Conservation (phyloP, 2,329 filamentous ascomycete genomes). For the Neonectria neomacrospora region DNA sequence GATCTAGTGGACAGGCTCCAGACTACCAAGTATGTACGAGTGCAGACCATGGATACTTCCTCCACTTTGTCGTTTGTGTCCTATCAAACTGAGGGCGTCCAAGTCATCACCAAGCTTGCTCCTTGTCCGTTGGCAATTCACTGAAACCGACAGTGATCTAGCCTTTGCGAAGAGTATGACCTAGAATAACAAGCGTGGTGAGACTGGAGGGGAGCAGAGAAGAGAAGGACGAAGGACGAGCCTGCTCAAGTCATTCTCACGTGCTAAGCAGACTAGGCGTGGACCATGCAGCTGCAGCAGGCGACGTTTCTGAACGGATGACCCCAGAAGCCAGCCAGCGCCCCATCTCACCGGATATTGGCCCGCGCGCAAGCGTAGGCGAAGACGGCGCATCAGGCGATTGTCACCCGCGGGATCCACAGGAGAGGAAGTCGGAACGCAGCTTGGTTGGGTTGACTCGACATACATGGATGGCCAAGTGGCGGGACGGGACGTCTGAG, state of each 20-base stretch:
- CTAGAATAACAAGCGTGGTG: constrained; percentile 11
- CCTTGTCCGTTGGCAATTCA: constrained; percentile 12
- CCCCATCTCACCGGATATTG: constrained; percentile 11
- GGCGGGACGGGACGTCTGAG: background rate
- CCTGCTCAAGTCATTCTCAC: constrained; percentile 13
- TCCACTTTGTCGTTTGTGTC: constrained; percentile 3
- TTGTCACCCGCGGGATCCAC: constrained; percentile 9
- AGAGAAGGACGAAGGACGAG: constrained; percentile 6
- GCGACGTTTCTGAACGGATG: constrained; percentile 9
- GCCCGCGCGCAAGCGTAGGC: constrained; percentile 10
- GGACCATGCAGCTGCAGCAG: constrained; percentile 3
- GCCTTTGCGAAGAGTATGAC: constrained; percentile 3
- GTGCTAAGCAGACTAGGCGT: background rate
- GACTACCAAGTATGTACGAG: background rate
- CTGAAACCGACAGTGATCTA: constrained; percentile 11
- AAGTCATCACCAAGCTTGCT: background rate
- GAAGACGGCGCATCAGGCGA: constrained; percentile 26
- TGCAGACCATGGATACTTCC: background rate
- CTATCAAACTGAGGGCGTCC: constrained; percentile 4
- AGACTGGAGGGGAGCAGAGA: too few relatives aligned
- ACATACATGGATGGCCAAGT: background rate
- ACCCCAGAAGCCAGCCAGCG: constrained; percentile 7
- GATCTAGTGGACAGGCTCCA: background rate
- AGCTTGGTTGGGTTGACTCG: background rate
- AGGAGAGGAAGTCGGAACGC: constrained; percentile 2